These are phyloP conservation scores for Vairimorpha necatrix DNA, from an alignment of 371 early-diverging fungal species.

Conservation along the genomic window DNA sequence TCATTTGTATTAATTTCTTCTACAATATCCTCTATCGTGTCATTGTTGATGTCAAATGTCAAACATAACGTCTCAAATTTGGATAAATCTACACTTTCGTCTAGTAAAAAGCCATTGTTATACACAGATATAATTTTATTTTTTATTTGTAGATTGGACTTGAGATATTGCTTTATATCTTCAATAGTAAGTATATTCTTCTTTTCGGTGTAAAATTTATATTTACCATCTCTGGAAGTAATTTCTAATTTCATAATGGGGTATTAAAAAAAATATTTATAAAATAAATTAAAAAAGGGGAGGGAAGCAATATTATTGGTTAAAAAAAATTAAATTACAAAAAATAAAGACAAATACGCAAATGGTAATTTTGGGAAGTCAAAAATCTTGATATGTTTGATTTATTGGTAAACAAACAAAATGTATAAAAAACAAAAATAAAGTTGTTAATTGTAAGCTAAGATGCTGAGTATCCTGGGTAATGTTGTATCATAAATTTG, in stretches of 20 bases:
- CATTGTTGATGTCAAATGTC: neutral
- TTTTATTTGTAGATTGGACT: neutral
- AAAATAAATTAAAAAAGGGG: no score
- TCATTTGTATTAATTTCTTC: neutral
- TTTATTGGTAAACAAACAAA: no score
- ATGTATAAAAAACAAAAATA: no score
- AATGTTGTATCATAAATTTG: no score
- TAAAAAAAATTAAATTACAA: no score
- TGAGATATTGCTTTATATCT: conserved; percentile 13
- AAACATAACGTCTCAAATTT: neutral
- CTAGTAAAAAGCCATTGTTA: neutral
- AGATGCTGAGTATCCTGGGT: no score
- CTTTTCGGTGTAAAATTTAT: neutral
- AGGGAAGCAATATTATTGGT: no score
- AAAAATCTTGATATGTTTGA: no score
- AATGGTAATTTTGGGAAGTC: no score
- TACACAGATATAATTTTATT: neutral
- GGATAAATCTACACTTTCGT: neutral
- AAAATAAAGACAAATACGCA: no score
- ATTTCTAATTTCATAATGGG: neutral
- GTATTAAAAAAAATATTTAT: no score
- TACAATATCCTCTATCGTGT: neutral
- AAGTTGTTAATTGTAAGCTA: no score
- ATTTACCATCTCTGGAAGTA: conserved; percentile 7
- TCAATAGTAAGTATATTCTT: neutral